A percentile compares a stretch with the other conserved stretches of the same genome.
phyloP scores from a whole-genome alignment of 108 stramenopile species.

The Stephanodiscus triporus region DNA sequence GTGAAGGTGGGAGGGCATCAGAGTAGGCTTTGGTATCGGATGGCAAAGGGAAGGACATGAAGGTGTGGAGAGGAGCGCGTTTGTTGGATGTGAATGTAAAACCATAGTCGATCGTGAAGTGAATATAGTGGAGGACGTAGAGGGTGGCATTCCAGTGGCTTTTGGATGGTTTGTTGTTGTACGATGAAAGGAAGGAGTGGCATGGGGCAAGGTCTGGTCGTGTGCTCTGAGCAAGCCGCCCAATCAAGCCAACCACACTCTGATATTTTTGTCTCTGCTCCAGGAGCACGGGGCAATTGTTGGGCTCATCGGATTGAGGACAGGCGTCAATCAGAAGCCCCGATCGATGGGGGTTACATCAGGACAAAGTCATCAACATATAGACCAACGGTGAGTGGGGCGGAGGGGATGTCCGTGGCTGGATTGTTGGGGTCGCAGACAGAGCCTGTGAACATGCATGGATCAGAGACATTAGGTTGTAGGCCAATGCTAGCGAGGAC shows the following conservation, averaged over 20 bases:
- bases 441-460: not conserved
- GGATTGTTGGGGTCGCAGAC: not conserved
- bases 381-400: slow-evolving; percentile 6
- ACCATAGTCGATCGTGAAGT: not conserved
- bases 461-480: not conserved
- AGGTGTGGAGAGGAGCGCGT: not conserved
- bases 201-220: too few species aligned
- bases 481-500: slow-evolving; percentile 14
- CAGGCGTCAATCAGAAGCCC: too few species aligned
- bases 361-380: slow-evolving; percentile 32
- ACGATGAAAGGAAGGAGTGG: too few species aligned
- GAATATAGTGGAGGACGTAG: too few species aligned
- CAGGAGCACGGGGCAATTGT: too few species aligned
- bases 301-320: too few species aligned
- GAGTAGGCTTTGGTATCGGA: slow-evolving; percentile 10
- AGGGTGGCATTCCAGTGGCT: too few species aligned
- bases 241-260: too few species aligned
- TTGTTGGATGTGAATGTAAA: not conserved
- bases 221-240: slow-evolving; percentile 5
- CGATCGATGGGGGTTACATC: too few species aligned
- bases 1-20: slow-evolving; percentile 11
- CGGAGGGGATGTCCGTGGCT: not conserved
- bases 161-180: too few species aligned
- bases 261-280: too few species aligned
- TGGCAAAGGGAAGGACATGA: slow-evolving; percentile 12